Conservation (phyloP, 2,329 filamentous ascomycete genomes). For the Trichophyton schoenleinii region DNA sequence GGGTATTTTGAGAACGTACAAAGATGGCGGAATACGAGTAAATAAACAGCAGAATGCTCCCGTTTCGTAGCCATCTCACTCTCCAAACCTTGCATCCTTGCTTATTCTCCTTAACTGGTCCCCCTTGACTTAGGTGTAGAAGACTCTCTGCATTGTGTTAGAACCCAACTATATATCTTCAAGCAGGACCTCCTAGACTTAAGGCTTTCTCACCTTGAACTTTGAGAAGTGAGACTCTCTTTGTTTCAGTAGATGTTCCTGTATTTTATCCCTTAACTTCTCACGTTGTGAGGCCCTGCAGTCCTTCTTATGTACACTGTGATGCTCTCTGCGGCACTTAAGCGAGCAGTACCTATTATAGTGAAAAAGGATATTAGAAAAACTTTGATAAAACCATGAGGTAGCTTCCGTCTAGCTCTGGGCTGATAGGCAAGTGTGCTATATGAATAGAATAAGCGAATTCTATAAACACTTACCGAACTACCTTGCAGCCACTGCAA, state of each 20-base stretch:
- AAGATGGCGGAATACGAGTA: no score
- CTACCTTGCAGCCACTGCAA: slow-evolving; percentile 2
- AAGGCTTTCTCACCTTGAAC: not conserved
- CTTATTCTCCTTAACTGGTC: no score
- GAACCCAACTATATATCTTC: not conserved
- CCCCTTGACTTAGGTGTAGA: not conserved
- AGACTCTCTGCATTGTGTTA: not conserved
- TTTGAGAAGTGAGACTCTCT: not conserved
- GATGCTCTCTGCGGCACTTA: not conserved
- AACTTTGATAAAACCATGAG: not conserved
- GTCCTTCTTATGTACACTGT: slow-evolving; percentile 4
- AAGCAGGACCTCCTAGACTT: not conserved
- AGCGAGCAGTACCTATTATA: slow-evolving; percentile 5
- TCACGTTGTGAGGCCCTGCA: slow-evolving; percentile 7
- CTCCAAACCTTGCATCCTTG: no score
- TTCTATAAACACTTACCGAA: not conserved
- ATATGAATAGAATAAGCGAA: not conserved
- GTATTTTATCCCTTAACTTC: not conserved
- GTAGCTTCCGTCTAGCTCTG: not conserved
- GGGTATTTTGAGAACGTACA: no score
- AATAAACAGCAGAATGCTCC: no score
- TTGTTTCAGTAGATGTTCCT: not conserved
- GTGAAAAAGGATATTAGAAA: not conserved
- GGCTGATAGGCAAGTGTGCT: not conserved
- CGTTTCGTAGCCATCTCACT: no score